phyloP scores from a whole-genome alignment of 1,284 basidiomycete genomes.

The Vanrija pseudolonga region DNA sequence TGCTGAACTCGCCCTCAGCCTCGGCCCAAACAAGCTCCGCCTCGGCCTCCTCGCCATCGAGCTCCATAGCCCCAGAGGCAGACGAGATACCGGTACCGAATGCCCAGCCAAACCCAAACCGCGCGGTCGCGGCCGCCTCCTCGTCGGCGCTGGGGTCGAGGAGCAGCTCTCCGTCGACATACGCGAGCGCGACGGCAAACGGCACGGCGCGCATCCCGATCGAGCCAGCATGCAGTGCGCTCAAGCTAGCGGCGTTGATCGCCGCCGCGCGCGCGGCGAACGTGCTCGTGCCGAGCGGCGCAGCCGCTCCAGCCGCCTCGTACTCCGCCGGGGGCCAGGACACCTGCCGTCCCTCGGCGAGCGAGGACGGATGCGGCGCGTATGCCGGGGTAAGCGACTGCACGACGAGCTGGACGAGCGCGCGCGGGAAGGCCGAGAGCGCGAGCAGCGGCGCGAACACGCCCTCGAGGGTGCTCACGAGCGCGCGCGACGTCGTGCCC shows the following conservation, averaged over 20 bases:
- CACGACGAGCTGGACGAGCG: constrained; percentile 62
- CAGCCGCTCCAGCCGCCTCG: neutral
- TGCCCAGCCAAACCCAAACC: constrained; percentile 56
- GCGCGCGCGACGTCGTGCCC: constrained; percentile 44
- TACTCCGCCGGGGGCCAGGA: constrained; percentile 1
- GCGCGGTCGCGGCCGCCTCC: constrained; percentile 58
- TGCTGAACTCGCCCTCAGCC: constrained; percentile 44
- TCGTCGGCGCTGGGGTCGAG: constrained; percentile 65
- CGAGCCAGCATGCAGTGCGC: constrained; percentile 49
- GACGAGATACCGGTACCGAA: constrained; percentile 43
- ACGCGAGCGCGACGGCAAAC: constrained; percentile 50
- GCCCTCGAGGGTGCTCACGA: constrained; percentile 38
- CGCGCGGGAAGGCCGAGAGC: constrained; percentile 53
- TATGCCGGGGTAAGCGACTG: constrained; percentile 55
- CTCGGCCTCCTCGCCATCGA: constrained; percentile 52
- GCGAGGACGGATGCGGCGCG: neutral
- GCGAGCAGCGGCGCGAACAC: constrained; percentile 49
- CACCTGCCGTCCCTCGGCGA: neutral
- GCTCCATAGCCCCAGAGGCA: constrained; percentile 51
- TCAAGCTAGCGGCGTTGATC: constrained; percentile 57
- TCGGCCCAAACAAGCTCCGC: constrained; percentile 52
- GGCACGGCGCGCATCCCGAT: constrained; percentile 50
- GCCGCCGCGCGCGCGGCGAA: constrained; percentile 47
- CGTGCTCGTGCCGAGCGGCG: constrained; percentile 10
- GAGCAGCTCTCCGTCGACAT: constrained; percentile 56